Evolutionary conservation across 2,329 filamentous ascomycete genomes (phyloP), one percentile per base, ranked within the genome.

Genomic region (Aplosporella prunicola): DNA sequence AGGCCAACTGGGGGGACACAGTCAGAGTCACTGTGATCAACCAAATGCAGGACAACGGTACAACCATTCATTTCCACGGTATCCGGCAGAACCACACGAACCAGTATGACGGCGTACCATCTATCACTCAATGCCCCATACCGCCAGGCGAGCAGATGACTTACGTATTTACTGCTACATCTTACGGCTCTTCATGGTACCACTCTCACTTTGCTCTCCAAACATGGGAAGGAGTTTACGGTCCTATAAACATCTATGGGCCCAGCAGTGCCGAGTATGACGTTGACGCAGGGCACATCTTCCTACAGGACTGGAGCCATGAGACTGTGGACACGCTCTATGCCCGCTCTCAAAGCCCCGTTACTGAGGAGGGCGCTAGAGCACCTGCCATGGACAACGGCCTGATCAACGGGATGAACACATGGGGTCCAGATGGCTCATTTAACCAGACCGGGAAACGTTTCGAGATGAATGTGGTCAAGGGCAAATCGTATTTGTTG

Each of bases 31-130:
- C 48, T 3, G 67, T 80, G 6, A 69, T 60, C 24, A 81, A 78
- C 51, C 47, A 62, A 34, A 35, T 67, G 56, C 57, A 58, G 6
- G 52, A 65, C 43, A 80, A 80, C 43, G 74, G 75, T 22, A 79
- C 74, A 5, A 66, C 66, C 7, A 71, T 80, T n/a, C 77, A 81
- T 49, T 80, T 68, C 58, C 76, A 81, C 47, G 78, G 71, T 0
- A 39, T 81, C 22, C 67, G 72, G 5, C 74, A 80, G 49, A 61
- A 67, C 42, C 58, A 66, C 48, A 72, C 64, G 30, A 71, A 68
- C 45, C 58, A 67, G 30, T 61, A 71, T 43, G 76, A 80, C 46
- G 77, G 78, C 27, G 72, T 76, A 3, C 60, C 61, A 13, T 64
- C 64, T 11, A 47, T 65, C 22, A 64, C 62, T 5, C 57, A 63